Conservation (phyloP, 2,329 filamentous ascomycete genomes). For the Microdochium bolleyi region DNA sequence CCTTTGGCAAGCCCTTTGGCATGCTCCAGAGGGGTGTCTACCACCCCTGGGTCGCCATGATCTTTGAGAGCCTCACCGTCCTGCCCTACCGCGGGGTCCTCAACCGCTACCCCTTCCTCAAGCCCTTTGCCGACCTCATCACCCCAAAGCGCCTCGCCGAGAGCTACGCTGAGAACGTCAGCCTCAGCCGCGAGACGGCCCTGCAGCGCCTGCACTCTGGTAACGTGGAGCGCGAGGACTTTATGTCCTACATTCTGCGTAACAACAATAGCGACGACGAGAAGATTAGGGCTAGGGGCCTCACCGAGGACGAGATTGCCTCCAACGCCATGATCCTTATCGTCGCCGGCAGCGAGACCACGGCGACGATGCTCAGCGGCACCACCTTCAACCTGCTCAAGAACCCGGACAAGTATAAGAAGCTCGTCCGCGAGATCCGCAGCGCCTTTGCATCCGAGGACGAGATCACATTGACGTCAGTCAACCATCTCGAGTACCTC, state of each 20-base stretch:
- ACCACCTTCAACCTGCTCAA: slow-evolving; percentile 29
- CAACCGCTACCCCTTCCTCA: slow-evolving; percentile 8
- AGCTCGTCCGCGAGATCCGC: slow-evolving; percentile 28
- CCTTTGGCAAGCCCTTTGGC: slow-evolving; percentile 4
- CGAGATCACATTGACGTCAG: slow-evolving; percentile 15
- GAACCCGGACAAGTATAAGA: slow-evolving; percentile 22
- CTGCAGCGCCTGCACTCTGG: neutral
- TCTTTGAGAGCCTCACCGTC: neutral
- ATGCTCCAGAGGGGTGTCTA: neutral
- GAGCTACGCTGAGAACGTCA: neutral
- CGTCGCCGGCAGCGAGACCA: slow-evolving; percentile 42
- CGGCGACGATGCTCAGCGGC: slow-evolving; percentile 34
- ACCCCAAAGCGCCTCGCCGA: neutral
- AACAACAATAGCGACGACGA: neutral
- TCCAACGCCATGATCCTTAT: slow-evolving; percentile 23
- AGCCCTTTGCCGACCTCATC: slow-evolving; percentile 5
- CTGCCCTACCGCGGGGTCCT: slow-evolving; percentile 5
- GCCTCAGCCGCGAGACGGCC: neutral
- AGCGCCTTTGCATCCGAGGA: slow-evolving; percentile 23
- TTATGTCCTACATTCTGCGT: neutral
- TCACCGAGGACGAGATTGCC: slow-evolving; percentile 11
- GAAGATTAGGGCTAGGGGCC: slow-evolving; percentile 1
- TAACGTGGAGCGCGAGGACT: neutral
- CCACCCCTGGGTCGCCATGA: slow-evolving; percentile 1
- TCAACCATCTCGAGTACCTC: slow-evolving; percentile 16